Evolutionary conservation across 805 yeast genomes (phyloP).

Genomic region (Candida orba): DNA sequence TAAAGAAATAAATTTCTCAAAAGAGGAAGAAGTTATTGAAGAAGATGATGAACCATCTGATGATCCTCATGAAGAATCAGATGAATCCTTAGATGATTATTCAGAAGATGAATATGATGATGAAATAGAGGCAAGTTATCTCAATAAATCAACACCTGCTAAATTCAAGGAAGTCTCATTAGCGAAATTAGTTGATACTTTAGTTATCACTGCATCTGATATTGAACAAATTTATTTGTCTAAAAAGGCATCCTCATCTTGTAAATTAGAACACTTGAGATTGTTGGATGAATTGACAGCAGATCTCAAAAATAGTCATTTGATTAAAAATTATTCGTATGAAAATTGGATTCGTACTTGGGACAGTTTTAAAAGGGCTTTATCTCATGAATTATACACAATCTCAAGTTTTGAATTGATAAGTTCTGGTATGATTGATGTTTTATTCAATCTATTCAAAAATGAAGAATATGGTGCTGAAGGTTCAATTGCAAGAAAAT

Average conservation of each 20-base stretch:
- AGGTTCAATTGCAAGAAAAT: constrained; percentile 30
- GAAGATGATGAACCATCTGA: constrained; percentile 5
- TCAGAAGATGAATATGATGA: constrained; percentile 13
- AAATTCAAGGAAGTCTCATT: constrained; percentile 7
- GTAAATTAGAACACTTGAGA: constrained; percentile 23
- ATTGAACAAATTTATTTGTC: constrained; percentile 26
- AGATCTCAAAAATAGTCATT: constrained; percentile 9
- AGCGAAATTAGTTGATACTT: constrained; percentile 4
- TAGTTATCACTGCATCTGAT: constrained; percentile 14
- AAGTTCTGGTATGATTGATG: constrained; percentile 54
- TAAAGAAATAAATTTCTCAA: constrained; percentile 5
- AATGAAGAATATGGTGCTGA: constrained; percentile 20
- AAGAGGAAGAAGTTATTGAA: constrained; percentile 13
- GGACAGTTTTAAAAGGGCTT: constrained; percentile 29
- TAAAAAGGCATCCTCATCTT: constrained; percentile 19
- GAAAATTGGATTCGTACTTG: constrained; percentile 30
- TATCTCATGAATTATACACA: constrained; percentile 24
- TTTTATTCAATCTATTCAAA: constrained; percentile 31
- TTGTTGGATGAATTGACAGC: constrained; percentile 21
- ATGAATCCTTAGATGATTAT: constrained; percentile 14
- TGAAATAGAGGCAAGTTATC: background rate
- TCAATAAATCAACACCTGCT: background rate
- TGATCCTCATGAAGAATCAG: constrained; percentile 12
- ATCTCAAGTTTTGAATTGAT: constrained; percentile 73
- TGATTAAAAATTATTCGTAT: constrained; percentile 11